Conservation (phyloP, 2,329 filamentous ascomycete genomes). For the Scleromitrula shiraiana region DNA sequence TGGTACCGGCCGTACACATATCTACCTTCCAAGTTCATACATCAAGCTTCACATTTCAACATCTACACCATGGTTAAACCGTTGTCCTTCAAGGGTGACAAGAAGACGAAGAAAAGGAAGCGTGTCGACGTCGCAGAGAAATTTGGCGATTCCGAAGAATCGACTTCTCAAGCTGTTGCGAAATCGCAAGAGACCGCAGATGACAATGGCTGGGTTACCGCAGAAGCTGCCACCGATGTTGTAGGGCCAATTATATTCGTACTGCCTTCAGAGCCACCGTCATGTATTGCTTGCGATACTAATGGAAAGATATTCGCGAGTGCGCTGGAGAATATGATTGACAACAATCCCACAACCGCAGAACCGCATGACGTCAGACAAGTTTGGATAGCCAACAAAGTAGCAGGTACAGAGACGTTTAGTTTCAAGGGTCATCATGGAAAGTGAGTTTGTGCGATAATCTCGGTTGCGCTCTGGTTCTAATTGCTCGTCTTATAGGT, state of each 20-base stretch:
- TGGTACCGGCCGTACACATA: background rate
- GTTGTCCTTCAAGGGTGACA: conserved; percentile 94
- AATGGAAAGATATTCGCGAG: conserved; percentile 80
- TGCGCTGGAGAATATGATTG: conserved; percentile 78
- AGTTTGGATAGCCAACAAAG: conserved; percentile 84
- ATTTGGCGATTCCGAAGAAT: conserved; percentile 27
- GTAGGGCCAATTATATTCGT: conserved; percentile 77
- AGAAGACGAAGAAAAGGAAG: conserved; percentile 89
- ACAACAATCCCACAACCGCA: conserved; percentile 71
- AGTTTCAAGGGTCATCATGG: conserved; percentile 89
- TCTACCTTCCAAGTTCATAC: too few relatives aligned
- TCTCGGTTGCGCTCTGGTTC: background rate
- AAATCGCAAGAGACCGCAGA: conserved; percentile 29
- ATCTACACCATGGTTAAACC: conserved; percentile 66
- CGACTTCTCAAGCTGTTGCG: conserved; percentile 19
- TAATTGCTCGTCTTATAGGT: conserved; percentile 41
- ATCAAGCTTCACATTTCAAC: background rate
- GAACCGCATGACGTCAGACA: conserved; percentile 94
- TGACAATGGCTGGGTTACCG: conserved; percentile 89
- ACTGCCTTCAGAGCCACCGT: conserved; percentile 63
- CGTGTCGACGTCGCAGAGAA: conserved; percentile 44
- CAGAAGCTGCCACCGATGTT: conserved; percentile 66
- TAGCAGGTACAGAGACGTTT: conserved; percentile 72
- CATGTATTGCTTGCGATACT: conserved; percentile 76
- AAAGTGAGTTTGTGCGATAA: conserved; percentile 42